These are phyloP conservation scores for Aspergillus indologenus DNA, from an alignment of 495 filamentous ascomycete genomes.

Conservation along the genomic window DNA sequence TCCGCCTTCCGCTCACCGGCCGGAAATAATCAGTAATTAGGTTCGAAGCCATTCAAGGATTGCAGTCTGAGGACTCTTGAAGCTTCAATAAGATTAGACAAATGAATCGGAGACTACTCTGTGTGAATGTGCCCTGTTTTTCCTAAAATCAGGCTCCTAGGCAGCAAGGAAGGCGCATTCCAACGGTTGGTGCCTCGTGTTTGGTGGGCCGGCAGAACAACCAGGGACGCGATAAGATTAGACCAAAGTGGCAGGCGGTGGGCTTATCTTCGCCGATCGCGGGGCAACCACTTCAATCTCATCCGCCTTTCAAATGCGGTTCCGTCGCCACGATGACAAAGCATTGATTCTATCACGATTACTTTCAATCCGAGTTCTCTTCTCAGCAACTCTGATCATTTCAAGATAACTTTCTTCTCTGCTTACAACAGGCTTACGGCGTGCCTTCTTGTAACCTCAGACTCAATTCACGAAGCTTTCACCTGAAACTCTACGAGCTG, in stretches of 20 bases:
- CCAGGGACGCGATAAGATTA: not conserved
- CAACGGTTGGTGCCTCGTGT: not conserved
- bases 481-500: not conserved
- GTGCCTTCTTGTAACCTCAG: not conserved
- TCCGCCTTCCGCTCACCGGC: not conserved
- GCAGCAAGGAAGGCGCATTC: not conserved
- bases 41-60: not conserved
- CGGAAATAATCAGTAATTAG: not conserved
- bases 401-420: not conserved
- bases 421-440: not conserved
- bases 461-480: not conserved
- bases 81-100: no score
- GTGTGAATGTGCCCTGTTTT: not conserved
- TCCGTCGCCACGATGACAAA: conserved; percentile 44
- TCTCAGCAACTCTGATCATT: conserved; percentile 4
- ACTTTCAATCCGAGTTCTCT: conserved; percentile 9
- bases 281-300: not conserved
- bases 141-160: not conserved
- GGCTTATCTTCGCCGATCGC: conserved; percentile 35
- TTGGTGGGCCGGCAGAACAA: not conserved
- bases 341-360: conserved; percentile 12
- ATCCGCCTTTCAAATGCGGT: not conserved
- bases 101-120: not conserved
- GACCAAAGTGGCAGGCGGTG: conserved; percentile 25
- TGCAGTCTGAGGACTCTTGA: not conserved